Evolutionary conservation across 2,329 filamentous ascomycete species (phyloP), one percentile per base, ranked within the genome.

Genomic region (Fusarium multiceps): DNA sequence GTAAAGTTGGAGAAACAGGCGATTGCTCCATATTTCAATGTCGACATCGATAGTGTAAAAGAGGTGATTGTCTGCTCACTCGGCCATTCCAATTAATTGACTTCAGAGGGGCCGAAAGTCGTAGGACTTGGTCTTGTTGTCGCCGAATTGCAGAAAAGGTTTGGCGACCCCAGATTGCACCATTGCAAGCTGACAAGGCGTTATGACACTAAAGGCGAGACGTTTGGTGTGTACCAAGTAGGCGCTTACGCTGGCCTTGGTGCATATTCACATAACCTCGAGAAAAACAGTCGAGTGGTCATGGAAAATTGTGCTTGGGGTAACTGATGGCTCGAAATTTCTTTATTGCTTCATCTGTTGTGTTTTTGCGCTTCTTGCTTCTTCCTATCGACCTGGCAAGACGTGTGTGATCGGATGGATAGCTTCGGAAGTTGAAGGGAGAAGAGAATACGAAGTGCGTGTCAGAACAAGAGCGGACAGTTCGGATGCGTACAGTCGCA

Each of bases 101-200:
- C 25, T 43, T 46, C 11, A 28, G 6, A 20, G 25, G 47, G 41
- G 54, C 28, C 40, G 47, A 43, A 55, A 18, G 45, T 55, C 34
- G 42, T 34, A 50, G 42, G 34, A 25, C 50, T 46, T 66, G 37
- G 42, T 30, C 48, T 42, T 18, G 20, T 54, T 12, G 59, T 30
- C 40, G 51, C 57, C 58, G 59, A 56, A 63, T 68, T 67, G 55
- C 62, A 63, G 65, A 69, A 59, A 70, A 55, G 60, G 58, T 67
- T 74, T 63, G 56, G 62, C 53, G 55, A 71, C 71, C 71, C 72
- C 66, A 63, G 69, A 75, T 75, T 75, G 73, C 74, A 75, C 72
- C 74, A 75, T 75, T 48, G 54, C 32, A 60, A 62, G 71, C 72
- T 75, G 72, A 74, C 72, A 75, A 75, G 74, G 69, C 71, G 74